Conservation (phyloP, 2,329 filamentous ascomycete genomes). For the Sphaerostilbella broomeana region DNA sequence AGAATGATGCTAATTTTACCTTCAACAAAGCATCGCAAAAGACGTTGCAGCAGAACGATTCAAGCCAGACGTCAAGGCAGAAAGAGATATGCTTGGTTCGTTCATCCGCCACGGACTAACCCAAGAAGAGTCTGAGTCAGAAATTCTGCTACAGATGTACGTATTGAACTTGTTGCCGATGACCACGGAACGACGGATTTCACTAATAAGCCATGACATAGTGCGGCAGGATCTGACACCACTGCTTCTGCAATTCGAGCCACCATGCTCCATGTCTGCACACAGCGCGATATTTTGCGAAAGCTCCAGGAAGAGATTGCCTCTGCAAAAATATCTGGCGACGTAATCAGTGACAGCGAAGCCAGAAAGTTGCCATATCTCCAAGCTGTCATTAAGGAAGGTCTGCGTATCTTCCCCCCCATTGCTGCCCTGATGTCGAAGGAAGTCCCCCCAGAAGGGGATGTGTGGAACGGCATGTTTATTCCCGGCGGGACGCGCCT, state of each 20-base stretch:
- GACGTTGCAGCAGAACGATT: constrained; percentile 40
- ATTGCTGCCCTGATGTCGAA: constrained; percentile 32
- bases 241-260: constrained; percentile 49
- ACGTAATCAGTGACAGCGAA: constrained; percentile 27
- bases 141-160: constrained; percentile 34
- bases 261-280: constrained; percentile 46
- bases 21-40: constrained; percentile 32
- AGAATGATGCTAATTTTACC: neutral
- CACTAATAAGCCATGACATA: constrained; percentile 13
- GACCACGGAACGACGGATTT: too few species aligned
- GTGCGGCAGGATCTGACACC: constrained; percentile 51
- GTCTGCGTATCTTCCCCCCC: constrained; percentile 32
- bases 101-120: constrained; percentile 35
- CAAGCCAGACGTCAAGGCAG: constrained; percentile 33
- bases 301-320: constrained; percentile 34
- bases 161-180: constrained; percentile 2
- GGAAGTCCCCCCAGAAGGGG: constrained; percentile 25
- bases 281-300: constrained; percentile 38
- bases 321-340: constrained; percentile 11
- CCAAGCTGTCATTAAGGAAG: constrained; percentile 45
- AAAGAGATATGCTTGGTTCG: constrained; percentile 46
- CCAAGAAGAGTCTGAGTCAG: constrained; percentile 37
- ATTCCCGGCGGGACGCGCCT: constrained; percentile 29
- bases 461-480: constrained; percentile 26
- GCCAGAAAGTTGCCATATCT: constrained; percentile 36